A percentile compares a stretch with the other conserved stretches of the same genome.
These are phyloP conservation scores for Cystobasidium slooffiae DNA, from an alignment of 1,284 basidiomycete genomes.

Conservation along the genomic window DNA sequence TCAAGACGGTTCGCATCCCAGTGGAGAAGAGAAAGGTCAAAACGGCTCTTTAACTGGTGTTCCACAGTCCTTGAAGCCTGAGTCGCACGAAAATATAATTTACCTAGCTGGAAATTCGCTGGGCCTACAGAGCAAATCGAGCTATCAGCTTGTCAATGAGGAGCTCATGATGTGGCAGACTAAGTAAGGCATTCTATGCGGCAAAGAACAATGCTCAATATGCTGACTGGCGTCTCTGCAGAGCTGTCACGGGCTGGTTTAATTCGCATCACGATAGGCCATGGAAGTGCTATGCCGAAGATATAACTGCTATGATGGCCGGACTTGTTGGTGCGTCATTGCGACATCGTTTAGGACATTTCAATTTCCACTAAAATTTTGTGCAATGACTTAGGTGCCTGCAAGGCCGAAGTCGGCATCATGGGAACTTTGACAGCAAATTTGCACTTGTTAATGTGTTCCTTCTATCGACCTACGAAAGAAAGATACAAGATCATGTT, in stretches of 20 bases:
- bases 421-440: constrained; percentile 94
- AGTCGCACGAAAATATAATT: constrained; percentile 60
- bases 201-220: constrained; percentile 45
- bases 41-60: not conserved
- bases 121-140: constrained; percentile 76
- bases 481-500: constrained; percentile 91
- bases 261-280: constrained; percentile 78
- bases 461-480: constrained; percentile 87
- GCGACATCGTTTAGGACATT: not conserved
- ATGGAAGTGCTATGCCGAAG: constrained; percentile 81
- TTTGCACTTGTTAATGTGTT: constrained; percentile 89
- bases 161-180: constrained; percentile 87
- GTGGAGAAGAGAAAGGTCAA: not conserved
- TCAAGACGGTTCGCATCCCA: not conserved
- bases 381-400: constrained; percentile 60
- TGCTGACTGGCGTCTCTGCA: constrained; percentile 55
- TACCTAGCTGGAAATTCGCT: constrained; percentile 98
- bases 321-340: constrained; percentile 73
- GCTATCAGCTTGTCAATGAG: constrained; percentile 73
- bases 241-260: constrained; percentile 91
- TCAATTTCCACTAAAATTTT: not conserved
- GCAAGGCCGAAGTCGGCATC: constrained; percentile 84
- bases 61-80: not conserved
- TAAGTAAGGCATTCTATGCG: constrained; percentile 62
- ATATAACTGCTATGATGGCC: constrained; percentile 75